Evolutionary conservation across 345 rosid genomes (phyloP), one percentile per base, ranked within the genome.

Genomic region (Eutrema japonicum): DNA sequence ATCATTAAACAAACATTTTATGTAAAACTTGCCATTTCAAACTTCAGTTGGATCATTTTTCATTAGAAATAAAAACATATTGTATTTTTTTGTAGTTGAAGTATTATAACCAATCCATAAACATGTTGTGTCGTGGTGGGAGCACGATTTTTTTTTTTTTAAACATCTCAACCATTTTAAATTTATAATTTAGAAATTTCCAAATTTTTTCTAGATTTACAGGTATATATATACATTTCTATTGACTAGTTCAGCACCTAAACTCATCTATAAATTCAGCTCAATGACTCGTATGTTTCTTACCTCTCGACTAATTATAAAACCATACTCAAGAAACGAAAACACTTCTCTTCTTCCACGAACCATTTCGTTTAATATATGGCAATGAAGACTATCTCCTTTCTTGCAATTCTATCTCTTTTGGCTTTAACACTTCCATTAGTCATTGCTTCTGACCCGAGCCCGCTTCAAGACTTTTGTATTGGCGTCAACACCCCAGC

Each of bases 401-500:
- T 64, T 64, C 45, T 64, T 11, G 30, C 69, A 33, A 2, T 18
- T 10, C 14, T 64, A 3, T 64, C 69, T 16, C 16, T 64, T 3
- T 16, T 48, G 56, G 69, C 56, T 33, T 47, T 64, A 11, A 48
- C 45, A 35, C n/a, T 64, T 64, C 38, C 69, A 10, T 8, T 48
- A 64, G 33, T 30, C 30, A 32, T 46, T 32, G 68, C 55, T 64
- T 64, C 68, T 47, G 68, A 64, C 30, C 54, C 66, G 4, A 62
- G 66, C 52, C 51, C 54, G 8, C 55, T 64, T 64, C 68, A 64
- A 16, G 68, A 64, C 54, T 64, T 64, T 14, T 64, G 61, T 35
- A 10, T 55, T 5, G 61, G 61, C 1, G 59, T 8, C 59, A 61
- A 71, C 45, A 51, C 62, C 35, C 14, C 76, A 41, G 14, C 45